Conservation (phyloP, 345 rosid species). For the Arabis alpina region DNA sequence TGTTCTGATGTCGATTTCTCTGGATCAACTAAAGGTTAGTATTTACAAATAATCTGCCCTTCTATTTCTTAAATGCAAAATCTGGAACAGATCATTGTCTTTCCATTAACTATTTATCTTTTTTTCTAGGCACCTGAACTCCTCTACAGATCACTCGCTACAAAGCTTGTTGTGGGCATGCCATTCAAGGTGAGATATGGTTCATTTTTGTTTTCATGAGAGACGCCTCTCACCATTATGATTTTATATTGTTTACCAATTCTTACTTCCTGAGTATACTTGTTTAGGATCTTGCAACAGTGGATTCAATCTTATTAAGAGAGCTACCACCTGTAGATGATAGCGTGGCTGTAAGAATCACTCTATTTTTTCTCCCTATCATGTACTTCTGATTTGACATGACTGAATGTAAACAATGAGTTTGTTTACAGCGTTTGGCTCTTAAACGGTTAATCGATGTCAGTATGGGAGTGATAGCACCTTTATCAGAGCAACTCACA, state of each 20-base stretch:
- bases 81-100: not conserved
- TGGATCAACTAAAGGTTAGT: constrained; percentile 80
- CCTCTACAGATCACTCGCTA: constrained; percentile 88
- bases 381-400: not conserved
- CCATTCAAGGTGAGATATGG: constrained; percentile 81
- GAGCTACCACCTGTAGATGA: constrained; percentile 91
- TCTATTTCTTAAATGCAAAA: not conserved
- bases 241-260: constrained; percentile 21
- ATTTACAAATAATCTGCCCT: constrained; percentile 3
- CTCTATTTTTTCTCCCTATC: constrained; percentile 25
- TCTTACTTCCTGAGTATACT: constrained; percentile 14
- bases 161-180: constrained; percentile 93
- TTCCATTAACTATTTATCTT: not conserved
- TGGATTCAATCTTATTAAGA: constrained; percentile 83
- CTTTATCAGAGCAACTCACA: constrained; percentile 92
- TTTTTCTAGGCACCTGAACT: constrained; percentile 73
- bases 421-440: constrained; percentile 72
- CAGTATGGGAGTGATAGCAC: constrained; percentile 91
- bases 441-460: constrained; percentile 91
- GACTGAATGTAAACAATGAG: constrained; percentile 32
- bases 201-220: constrained; percentile 20
- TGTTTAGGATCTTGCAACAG: constrained; percentile 89
- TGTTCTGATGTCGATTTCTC: constrained; percentile 81
- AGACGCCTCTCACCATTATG: constrained; percentile 4
- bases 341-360: constrained; percentile 72